phyloP scores from a whole-genome alignment of 2,329 filamentous ascomycete species.

The Trichoderma citrinoviride region DNA sequence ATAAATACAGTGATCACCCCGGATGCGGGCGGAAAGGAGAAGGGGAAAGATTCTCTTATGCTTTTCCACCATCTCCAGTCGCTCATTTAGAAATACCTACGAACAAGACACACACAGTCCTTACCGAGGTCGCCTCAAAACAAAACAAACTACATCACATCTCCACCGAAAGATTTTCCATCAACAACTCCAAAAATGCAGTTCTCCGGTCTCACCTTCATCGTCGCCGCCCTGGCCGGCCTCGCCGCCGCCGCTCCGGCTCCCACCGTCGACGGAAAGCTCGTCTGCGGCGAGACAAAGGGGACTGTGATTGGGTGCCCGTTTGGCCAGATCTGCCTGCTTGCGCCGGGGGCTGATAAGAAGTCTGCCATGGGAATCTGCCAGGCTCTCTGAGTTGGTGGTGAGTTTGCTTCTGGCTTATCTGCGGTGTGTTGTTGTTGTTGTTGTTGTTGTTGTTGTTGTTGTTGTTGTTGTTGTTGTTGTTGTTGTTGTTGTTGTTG shows the following conservation, averaged over 20 bases:
- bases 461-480: not conserved
- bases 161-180: not conserved
- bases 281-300: not conserved
- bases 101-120: not conserved
- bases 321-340: constrained; percentile 7
- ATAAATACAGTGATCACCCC: constrained; percentile 17
- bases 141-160: not conserved
- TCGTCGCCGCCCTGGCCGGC: constrained; percentile 4
- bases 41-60: not conserved
- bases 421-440: not conserved
- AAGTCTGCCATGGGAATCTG: not conserved
- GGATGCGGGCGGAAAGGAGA: not conserved
- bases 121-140: not conserved
- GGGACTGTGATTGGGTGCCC: not conserved
- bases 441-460: not conserved
- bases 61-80: constrained; percentile 2
- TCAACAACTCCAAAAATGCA: not conserved
- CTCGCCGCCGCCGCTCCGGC: constrained; percentile 10
- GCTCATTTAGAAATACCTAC: constrained; percentile 4
- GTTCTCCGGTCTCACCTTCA: constrained; percentile 4
- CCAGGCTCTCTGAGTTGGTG: not conserved
- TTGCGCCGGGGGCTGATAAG: not conserved
- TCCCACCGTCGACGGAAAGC: constrained; percentile 1
- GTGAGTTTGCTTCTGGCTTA: not conserved
- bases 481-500: not conserved